phyloP scores from a whole-genome alignment of 768 basidiomycete genomes.

The Lactarius akahatsu region DNA sequence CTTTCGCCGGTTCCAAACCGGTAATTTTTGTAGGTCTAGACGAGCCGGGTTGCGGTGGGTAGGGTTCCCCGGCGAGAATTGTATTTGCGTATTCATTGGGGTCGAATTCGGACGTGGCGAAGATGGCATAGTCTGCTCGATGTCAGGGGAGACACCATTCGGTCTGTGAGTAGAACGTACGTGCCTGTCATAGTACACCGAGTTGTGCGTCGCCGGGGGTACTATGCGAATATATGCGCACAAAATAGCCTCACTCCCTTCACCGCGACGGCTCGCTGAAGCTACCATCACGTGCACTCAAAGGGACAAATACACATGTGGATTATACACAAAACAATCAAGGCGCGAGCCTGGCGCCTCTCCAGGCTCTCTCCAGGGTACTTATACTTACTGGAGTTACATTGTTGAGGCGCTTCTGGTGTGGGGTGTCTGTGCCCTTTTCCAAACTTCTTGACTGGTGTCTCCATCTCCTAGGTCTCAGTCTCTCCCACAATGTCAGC shows the following conservation, averaged over 20 bases:
- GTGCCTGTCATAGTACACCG: slow-evolving; percentile 26
- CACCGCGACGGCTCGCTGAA: too few relatives aligned
- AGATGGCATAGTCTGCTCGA: slow-evolving; percentile 66
- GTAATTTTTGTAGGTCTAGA: slow-evolving; percentile 37
- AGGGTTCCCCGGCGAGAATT: slow-evolving; percentile 78
- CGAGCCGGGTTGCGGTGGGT: slow-evolving; percentile 47
- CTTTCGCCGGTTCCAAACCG: slow-evolving; percentile 58
- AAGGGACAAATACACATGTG: background rate
- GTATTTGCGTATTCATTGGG: slow-evolving; percentile 90
- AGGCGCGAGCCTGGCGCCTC: background rate
- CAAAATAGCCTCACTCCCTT: background rate
- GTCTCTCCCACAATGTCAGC: background rate
- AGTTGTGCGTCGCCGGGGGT: background rate
- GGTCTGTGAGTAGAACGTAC: slow-evolving; percentile 18
- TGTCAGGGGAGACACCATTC: slow-evolving; percentile 15
- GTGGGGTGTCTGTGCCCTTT: background rate
- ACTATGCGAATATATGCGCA: background rate
- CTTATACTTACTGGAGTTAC: background rate
- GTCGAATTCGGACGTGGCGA: slow-evolving; percentile 74
- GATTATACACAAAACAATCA: background rate
- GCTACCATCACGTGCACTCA: slow-evolving; percentile 1
- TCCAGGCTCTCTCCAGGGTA: background rate
- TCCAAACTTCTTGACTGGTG: background rate
- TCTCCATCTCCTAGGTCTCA: background rate
- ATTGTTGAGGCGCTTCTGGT: background rate